Evolutionary conservation across 2,329 filamentous ascomycete species (phyloP).

Genomic region (Sclerotiophoma versabilis): DNA sequence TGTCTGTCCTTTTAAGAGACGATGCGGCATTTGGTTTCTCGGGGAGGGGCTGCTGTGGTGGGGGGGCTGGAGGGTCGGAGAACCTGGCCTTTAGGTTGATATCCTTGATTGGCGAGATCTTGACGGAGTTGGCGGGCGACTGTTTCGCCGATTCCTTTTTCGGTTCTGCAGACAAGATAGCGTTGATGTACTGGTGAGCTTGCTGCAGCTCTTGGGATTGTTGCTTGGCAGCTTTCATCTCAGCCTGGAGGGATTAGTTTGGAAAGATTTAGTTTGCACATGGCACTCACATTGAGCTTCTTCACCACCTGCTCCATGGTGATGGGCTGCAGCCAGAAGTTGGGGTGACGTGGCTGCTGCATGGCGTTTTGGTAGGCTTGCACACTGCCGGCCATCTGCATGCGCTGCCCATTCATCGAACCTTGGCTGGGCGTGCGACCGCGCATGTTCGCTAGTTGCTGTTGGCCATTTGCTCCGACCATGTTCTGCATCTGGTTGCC

Average conservation of each 20-base stretch:
- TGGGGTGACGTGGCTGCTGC: slow-evolving; percentile 76
- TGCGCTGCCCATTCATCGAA: slow-evolving; percentile 69
- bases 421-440: slow-evolving; percentile 65
- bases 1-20: slow-evolving; percentile 76
- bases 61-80: slow-evolving; percentile 90
- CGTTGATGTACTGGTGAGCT: slow-evolving; percentile 80
- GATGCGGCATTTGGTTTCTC: slow-evolving; percentile 82
- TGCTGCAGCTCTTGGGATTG: slow-evolving; percentile 86
- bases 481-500: slow-evolving; percentile 75
- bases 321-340: slow-evolving; percentile 86
- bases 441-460: slow-evolving; percentile 70
- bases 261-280: slow-evolving; percentile 4
- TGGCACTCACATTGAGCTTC: slow-evolving; percentile 73
- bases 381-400: slow-evolving; percentile 64
- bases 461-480: slow-evolving; percentile 68
- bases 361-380: slow-evolving; percentile 64
- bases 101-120: slow-evolving; percentile 66
- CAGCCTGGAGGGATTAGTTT: slow-evolving; percentile 64
- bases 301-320: slow-evolving; percentile 96
- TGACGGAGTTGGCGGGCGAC: slow-evolving; percentile 51
- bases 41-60: slow-evolving; percentile 89
- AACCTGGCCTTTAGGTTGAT: slow-evolving; percentile 75
- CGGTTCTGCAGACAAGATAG: slow-evolving; percentile 76
- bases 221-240: slow-evolving; percentile 88
- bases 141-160: slow-evolving; percentile 60